These are phyloP conservation scores for Crataegus laevigata DNA, from an alignment of 306 rosid species.

Conservation along the genomic window DNA sequence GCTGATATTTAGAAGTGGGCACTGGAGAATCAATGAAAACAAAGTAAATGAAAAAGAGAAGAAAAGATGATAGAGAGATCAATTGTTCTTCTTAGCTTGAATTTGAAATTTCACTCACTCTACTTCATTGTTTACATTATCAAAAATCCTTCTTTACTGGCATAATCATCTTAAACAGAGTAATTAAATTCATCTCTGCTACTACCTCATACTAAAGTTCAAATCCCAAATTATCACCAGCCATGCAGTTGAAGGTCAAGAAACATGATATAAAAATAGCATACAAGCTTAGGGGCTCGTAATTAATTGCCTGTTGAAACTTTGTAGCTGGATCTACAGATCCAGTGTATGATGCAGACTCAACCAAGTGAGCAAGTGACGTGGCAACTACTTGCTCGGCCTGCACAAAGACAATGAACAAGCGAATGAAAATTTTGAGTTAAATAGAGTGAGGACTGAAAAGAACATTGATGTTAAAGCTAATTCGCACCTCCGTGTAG, in stretches of 20 bases:
- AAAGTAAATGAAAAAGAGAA: neutral
- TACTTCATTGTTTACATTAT: neutral
- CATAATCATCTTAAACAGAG: neutral
- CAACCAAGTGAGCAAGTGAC: constrained; percentile 39
- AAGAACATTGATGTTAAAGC: neutral
- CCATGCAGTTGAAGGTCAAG: neutral
- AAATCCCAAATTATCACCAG: neutral
- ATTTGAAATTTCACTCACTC: neutral
- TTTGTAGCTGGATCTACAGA: constrained; percentile 26
- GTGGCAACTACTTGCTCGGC: constrained; percentile 41
- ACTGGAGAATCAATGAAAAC: constrained; percentile 22
- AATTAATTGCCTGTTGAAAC: constrained; percentile 41
- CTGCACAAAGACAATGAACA: constrained; percentile 21
- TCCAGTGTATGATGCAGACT: constrained; percentile 22
- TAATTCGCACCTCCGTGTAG: constrained; percentile 32
- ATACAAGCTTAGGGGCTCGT: neutral
- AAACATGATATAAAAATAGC: neutral
- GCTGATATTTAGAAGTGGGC: constrained; percentile 51
- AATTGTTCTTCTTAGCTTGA: neutral
- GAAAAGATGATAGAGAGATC: neutral
- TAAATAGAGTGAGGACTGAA: neutral
- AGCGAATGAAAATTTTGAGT: constrained; percentile 1
- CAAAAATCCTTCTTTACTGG: neutral
- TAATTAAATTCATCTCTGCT: neutral
- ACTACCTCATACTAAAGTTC: neutral